phyloP scores from a whole-genome alignment of 139 green algal species.

The Volvox africanus region DNA sequence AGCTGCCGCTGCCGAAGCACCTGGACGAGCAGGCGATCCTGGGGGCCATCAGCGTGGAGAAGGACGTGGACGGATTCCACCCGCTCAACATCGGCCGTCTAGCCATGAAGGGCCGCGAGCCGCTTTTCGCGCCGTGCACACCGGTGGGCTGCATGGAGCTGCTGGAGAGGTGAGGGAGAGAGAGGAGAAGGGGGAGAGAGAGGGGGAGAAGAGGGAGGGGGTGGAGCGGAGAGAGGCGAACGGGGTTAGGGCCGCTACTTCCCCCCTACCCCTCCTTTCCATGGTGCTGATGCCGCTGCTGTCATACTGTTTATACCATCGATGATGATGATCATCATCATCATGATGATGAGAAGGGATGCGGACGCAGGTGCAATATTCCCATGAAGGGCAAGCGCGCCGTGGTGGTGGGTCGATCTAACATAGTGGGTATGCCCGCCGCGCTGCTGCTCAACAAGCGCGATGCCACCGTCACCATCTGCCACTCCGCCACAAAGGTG shows the following conservation, averaged over 20 bases:
- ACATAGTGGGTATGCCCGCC: slow-evolving; percentile 96
- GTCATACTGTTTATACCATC: too few species aligned
- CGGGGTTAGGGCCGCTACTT: too few species aligned
- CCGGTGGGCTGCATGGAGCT: slow-evolving; percentile 92
- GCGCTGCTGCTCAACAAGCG: slow-evolving; percentile 89
- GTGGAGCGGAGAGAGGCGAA: too few species aligned
- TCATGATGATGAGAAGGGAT: too few species aligned
- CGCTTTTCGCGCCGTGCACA: slow-evolving; percentile 89
- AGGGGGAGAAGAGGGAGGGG: too few species aligned
- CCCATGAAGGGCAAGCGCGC: slow-evolving; percentile 72
- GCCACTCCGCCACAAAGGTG: slow-evolving; percentile 81
- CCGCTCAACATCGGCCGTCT: slow-evolving; percentile 94
- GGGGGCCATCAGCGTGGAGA: slow-evolving; percentile 83
- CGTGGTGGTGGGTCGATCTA: slow-evolving; percentile 93
- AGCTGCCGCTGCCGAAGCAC: slow-evolving; percentile 95
- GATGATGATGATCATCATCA: too few species aligned
- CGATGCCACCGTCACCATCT: slow-evolving; percentile 91
- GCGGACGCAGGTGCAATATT: slow-evolving; percentile 32
- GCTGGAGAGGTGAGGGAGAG: slow-evolving; percentile 47
- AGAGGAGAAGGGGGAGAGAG: not conserved
- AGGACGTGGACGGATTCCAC: slow-evolving; percentile 98
- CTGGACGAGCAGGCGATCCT: slow-evolving; percentile 93
- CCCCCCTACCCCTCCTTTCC: too few species aligned
- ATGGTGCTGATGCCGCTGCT: too few species aligned
- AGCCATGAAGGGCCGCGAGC: slow-evolving; percentile 85